Evolutionary conservation across 2,329 filamentous ascomycete genomes (phyloP), one percentile per base, ranked within the genome.

Genomic region (Fusarium oxysporum): DNA sequence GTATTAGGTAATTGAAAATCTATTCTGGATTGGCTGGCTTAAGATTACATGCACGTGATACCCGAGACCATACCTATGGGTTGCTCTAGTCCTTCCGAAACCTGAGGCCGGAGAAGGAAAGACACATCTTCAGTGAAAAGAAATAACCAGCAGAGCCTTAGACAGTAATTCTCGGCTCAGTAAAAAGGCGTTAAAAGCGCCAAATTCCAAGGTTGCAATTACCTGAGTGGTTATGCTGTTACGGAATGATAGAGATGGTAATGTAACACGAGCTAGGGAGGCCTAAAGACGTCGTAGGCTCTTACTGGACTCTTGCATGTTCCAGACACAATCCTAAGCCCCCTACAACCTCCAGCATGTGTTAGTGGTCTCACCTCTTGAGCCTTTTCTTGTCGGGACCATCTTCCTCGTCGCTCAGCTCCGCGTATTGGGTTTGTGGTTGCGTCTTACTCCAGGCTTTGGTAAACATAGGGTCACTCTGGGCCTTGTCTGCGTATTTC

Each of bases 381-480:
- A 83, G 80, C 78, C 83, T 88, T 80, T 91, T 91, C 83, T 91
- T 93, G 38, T 93, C 89, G n/a, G 89, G 90, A 7, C 87, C 88
- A 11, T 89, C 88, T 58, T 90, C 92, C 73, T 97, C 95, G 78
- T 97, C 96, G 80, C 95, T 97, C 38, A 96, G 78, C 47, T 98
- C 93, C 12, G 93, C 93, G 84, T 97, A 99, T 74, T 98, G 92
- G 32, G 95, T 94, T 75, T 95, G 92, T 0, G 96, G 96, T 83
- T 98, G 96, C 41, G 95, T 98, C 76, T 92, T 88, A 79, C 92
- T 93, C 93, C 95, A 99, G 21, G 95, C 96, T 75, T 93, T 94
- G 35, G 96, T 99, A 79, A 98, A 99, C 77, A 97, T 88, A 1
- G 95, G 96, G 80, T 98, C 95, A 80, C 94, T 96, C 82, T 97